These are phyloP conservation scores for Polychytrium aggregatum DNA, from an alignment of 192 early-diverging fungal species.

Conservation along the genomic window DNA sequence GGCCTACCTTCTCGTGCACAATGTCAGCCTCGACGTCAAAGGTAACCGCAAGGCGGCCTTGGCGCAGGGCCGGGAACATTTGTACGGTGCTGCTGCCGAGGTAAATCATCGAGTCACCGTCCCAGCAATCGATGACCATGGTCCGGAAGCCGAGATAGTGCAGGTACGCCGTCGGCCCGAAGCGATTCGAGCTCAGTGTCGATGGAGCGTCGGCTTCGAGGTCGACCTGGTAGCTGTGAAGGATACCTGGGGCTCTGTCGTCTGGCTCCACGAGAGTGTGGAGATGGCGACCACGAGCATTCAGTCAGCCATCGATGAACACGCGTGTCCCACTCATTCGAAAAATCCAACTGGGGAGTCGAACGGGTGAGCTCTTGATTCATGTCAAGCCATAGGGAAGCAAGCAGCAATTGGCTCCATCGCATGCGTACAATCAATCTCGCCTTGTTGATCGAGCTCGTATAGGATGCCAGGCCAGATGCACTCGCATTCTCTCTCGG, in stretches of 20 bases:
- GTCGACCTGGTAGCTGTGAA: slow-evolving; percentile 11
- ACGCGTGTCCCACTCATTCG: no score
- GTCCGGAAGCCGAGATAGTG: slow-evolving; percentile 10
- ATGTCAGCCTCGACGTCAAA: slow-evolving; percentile 34
- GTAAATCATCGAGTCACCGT: slow-evolving; percentile 21
- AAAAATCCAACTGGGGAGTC: no score
- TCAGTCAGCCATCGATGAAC: no score
- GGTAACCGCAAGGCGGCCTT: slow-evolving; percentile 15
- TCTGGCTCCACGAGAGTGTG: slow-evolving; percentile 1
- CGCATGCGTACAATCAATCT: no score
- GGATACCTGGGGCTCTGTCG: slow-evolving; percentile 11
- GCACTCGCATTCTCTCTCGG: not conserved
- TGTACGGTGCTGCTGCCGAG: slow-evolving; percentile 21
- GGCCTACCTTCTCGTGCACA: slow-evolving; percentile 14
- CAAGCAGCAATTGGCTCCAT: no score
- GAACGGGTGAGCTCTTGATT: no score
- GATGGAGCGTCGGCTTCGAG: slow-evolving; percentile 6
- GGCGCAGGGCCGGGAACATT: slow-evolving; percentile 14
- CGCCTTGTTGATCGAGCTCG: no score
- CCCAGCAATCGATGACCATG: slow-evolving; percentile 21
- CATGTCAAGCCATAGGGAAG: no score
- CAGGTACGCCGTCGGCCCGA: slow-evolving; percentile 4
- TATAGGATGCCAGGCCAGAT: slow-evolving; percentile 2
- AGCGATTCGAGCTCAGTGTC: slow-evolving; percentile 6
- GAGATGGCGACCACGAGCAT: no score